Conservation (phyloP, 495 filamentous ascomycete species). For the Parachaetomium inaequale region DNA sequence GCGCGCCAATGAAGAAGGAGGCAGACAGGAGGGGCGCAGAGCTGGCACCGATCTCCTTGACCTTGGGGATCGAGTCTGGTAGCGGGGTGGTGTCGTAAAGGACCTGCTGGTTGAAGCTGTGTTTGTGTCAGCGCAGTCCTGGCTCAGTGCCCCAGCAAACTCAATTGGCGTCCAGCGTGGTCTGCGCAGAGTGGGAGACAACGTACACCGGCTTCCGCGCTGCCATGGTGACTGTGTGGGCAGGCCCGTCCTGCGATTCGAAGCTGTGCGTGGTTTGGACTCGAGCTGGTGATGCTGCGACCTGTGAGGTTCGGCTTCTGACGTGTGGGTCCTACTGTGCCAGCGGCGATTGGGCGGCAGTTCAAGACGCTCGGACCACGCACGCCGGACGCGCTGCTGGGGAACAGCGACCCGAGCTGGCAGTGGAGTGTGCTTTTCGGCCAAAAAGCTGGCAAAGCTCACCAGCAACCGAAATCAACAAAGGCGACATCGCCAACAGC, state of each 20-base stretch:
- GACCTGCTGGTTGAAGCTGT: constrained; percentile 87
- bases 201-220: constrained; percentile 49
- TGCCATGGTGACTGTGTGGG: constrained; percentile 44
- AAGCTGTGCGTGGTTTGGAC: constrained; percentile 34
- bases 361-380: constrained; percentile 13
- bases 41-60: constrained; percentile 84
- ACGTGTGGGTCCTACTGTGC: constrained; percentile 22
- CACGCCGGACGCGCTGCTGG: not conserved
- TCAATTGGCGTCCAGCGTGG: constrained; percentile 23
- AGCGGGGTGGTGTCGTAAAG: constrained; percentile 96
- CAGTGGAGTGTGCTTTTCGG: not conserved
- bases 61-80: constrained; percentile 82
- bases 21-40: constrained; percentile 89
- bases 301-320: constrained; percentile 30
- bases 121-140: constrained; percentile 26
- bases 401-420: not conserved
- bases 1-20: constrained; percentile 94
- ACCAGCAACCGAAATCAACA: not conserved
- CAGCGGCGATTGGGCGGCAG: constrained; percentile 22
- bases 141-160: not conserved
- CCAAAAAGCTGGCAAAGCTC: constrained; percentile 11
- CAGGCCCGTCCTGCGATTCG: constrained; percentile 26
- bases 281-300: constrained; percentile 23
- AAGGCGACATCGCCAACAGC: not conserved
- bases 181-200: not conserved